These are phyloP conservation scores for Rhododendron molle DNA, from an alignment of 148 eudicot species.

Conservation along the genomic window DNA sequence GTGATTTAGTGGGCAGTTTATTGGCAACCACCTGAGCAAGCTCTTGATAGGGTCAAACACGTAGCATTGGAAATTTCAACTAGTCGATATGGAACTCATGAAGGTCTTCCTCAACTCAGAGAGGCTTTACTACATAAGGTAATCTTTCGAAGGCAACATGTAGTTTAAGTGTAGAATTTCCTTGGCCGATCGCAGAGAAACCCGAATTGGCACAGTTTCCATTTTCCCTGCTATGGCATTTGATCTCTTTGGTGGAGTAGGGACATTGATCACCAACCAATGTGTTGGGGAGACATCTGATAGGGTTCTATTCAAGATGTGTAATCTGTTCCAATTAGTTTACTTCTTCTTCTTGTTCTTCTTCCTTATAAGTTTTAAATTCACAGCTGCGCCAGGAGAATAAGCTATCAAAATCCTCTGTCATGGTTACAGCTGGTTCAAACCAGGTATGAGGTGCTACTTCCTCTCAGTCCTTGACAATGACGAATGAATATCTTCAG, in stretches of 20 bases:
- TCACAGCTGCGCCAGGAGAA: conserved; percentile 27
- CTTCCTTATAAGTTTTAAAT: neutral
- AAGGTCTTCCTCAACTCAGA: conserved; percentile 32
- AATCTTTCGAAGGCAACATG: neutral
- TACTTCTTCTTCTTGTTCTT: neutral
- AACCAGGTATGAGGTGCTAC: conserved; percentile 21
- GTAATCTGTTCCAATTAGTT: neutral
- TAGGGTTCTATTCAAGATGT: neutral
- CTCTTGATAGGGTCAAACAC: conserved; percentile 21
- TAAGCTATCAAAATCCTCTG: conserved; percentile 20
- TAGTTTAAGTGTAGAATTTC: too few species aligned
- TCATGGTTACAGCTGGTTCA: conserved; percentile 37
- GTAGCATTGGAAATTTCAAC: conserved; percentile 22
- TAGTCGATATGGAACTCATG: conserved; percentile 34
- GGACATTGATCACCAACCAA: neutral
- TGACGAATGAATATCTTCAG: neutral
- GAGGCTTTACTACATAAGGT: conserved; percentile 27
- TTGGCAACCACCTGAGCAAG: conserved; percentile 35
- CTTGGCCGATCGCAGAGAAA: neutral
- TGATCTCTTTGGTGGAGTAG: neutral
- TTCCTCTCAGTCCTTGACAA: neutral
- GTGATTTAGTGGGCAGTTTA: conserved; percentile 29
- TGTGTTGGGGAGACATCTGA: neutral
- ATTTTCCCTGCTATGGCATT: neutral
- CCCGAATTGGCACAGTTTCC: neutral